Percentiles rank a stretch among this genome's conserved stretches.
phyloP scores from a whole-genome alignment of 345 rosid genomes.

The Erodium maritimum region DNA sequence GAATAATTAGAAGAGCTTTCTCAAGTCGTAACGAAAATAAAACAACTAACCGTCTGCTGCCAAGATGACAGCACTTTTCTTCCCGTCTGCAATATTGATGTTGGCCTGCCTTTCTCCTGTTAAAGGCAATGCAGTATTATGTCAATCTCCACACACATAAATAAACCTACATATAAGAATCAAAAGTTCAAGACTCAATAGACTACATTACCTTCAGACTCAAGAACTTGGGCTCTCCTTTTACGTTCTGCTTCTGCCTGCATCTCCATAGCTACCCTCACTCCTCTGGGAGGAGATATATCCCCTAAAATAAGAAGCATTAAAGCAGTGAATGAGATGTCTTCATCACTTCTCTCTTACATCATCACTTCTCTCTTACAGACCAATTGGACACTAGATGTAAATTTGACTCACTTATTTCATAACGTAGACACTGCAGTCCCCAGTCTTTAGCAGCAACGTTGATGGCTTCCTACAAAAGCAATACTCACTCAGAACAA shows the following conservation, averaged over 20 bases:
- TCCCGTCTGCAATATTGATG: slow-evolving; percentile 83
- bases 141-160: slow-evolving; percentile 2
- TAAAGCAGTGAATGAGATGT: neutral
- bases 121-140: slow-evolving; percentile 1
- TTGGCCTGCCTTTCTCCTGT: slow-evolving; percentile 56
- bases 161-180: too few relatives aligned
- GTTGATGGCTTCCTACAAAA: slow-evolving; percentile 71
- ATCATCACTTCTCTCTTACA: neutral
- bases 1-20: too few relatives aligned
- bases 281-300: slow-evolving; percentile 88
- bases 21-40: neutral
- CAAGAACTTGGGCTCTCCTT: slow-evolving; percentile 84
- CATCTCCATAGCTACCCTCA: slow-evolving; percentile 96
- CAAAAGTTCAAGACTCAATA: neutral
- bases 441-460: slow-evolving; percentile 94
- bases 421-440: slow-evolving; percentile 87
- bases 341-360: neutral
- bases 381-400: neutral
- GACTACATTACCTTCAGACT: slow-evolving; percentile 51
- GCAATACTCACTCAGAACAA: slow-evolving; percentile 7
- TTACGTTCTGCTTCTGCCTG: slow-evolving; percentile 99
- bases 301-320: slow-evolving; percentile 52
- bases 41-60: slow-evolving; percentile 43
- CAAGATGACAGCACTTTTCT: slow-evolving; percentile 55
- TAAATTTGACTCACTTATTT: slow-evolving; percentile 51